Evolutionary conservation across 2,329 filamentous ascomycete genomes (phyloP).

Genomic region (Botryosphaeria agaves): DNA sequence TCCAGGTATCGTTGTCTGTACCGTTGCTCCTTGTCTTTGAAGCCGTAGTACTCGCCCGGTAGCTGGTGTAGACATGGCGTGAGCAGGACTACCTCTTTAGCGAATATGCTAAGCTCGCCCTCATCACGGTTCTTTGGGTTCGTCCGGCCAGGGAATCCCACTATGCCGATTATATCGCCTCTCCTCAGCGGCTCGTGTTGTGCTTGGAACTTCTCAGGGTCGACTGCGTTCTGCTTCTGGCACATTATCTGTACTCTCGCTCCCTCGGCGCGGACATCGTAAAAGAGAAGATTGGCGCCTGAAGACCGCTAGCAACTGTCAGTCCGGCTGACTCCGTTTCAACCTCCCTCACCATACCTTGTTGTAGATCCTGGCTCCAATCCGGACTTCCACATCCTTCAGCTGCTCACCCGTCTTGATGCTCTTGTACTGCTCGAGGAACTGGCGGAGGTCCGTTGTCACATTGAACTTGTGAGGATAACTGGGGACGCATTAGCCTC

Average conservation of each 20-base stretch:
- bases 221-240: constrained; percentile 61
- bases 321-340: no score
- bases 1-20: constrained; percentile 91
- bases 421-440: constrained; percentile 57
- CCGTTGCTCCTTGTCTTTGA: constrained; percentile 46
- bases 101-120: constrained; percentile 89
- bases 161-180: constrained; percentile 83
- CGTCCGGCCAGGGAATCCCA: constrained; percentile 71
- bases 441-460: constrained; percentile 66
- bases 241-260: constrained; percentile 82
- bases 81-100: constrained; percentile 67
- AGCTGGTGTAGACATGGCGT: constrained; percentile 84
- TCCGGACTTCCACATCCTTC: constrained; percentile 55
- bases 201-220: constrained; percentile 56
- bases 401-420: constrained; percentile 78
- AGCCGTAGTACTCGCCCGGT: constrained; percentile 74
- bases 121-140: constrained; percentile 76
- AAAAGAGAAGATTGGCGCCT: constrained; percentile 79
- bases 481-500: no score
- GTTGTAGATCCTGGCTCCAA: constrained; percentile 80
- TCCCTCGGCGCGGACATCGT: constrained; percentile 64
- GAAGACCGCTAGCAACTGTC: no score
- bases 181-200: constrained; percentile 81
- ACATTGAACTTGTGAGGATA: constrained; percentile 92
- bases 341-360: no score